Evolutionary conservation across 75 land plant species (phyloP), one percentile per base, ranked within the genome.

Genomic region (Sequoiadendron giganteum): DNA sequence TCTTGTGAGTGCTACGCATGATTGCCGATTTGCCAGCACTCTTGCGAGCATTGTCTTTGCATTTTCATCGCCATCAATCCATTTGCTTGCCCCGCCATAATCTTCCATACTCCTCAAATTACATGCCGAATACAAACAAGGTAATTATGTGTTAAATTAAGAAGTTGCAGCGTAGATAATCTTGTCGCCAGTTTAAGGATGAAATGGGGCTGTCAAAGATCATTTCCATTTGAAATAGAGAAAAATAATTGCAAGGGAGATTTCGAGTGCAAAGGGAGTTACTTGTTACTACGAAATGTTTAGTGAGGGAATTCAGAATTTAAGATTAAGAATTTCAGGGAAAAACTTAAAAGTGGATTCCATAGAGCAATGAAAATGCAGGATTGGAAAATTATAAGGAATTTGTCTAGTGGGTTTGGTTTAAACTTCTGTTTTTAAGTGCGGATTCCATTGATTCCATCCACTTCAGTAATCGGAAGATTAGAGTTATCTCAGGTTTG

Each of bases 11-110:
- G 87, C 54, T 30, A 92, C 81, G 28, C 88, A 42, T 28, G 90
- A 75, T 16, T 90, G 89, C 1, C 89, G 91, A 42, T 91, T 91
- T 14, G 81, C 84, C 72, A 90, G 36, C 34, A 90, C 85, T 84
- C 96, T 86, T 14, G 82, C 76, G 15, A 96, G 92, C 90, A 93
- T 88, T 40, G 88, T 87, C 82, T 79, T 79, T 32, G 93, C 96
- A 86, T 88, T 93, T 87, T 97, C 98, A 87, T 94, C 91, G 48
- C 72, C 88, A 2, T 58, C 49, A 81, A 97, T 91, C 98, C 98
- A 97, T 36, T 77, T 75, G 58, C 70, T 54, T 76, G 86, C 76
- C 89, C 88, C 65, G 43, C 83, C 88, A 39, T 28, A 28, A 47
- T 82, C 84, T 45, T 82, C 84, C 84, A 82, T 82, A 10, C 10